A percentile compares a stretch with the other conserved stretches of the same genome.
Evolutionary conservation across 345 rosid species (phyloP).

Genomic region (Salix udensis): DNA sequence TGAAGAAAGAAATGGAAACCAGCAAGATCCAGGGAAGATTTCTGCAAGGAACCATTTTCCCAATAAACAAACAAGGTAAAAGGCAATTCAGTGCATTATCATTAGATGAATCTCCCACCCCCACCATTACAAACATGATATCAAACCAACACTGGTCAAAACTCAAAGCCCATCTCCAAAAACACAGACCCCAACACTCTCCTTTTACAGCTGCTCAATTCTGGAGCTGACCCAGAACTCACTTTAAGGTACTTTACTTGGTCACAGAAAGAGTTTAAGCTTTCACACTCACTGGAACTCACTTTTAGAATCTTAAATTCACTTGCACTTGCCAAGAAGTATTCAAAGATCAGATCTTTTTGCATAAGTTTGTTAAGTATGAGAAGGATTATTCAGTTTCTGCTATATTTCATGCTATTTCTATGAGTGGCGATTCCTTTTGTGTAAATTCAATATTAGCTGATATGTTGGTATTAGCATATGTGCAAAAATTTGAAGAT

Average conservation of each 20-base stretch:
- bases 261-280: slow-evolving; percentile 42
- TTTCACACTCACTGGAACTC: slow-evolving; percentile 40
- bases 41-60: not conserved
- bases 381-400: slow-evolving; percentile 37
- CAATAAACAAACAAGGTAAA: slow-evolving; percentile 16
- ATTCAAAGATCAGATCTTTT: slow-evolving; percentile 58
- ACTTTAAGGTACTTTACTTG: slow-evolving; percentile 56
- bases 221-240: slow-evolving; percentile 50
- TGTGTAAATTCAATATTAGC: slow-evolving; percentile 50
- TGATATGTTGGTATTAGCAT: slow-evolving; percentile 67
- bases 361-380: slow-evolving; percentile 49
- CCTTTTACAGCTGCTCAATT: slow-evolving; percentile 45
- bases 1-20: not conserved
- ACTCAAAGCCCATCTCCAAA: slow-evolving; percentile 34
- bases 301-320: slow-evolving; percentile 44
- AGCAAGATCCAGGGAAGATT: not conserved
- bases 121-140: slow-evolving; percentile 38
- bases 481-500: slow-evolving; percentile 43
- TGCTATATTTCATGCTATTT: slow-evolving; percentile 56
- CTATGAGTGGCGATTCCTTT: slow-evolving; percentile 43
- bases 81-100: slow-evolving; percentile 23
- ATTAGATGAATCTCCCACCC: not conserved
- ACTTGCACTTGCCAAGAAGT: slow-evolving; percentile 45
- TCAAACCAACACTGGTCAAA: slow-evolving; percentile 63
- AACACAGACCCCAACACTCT: slow-evolving; percentile 32